A percentile compares a stretch with the other conserved stretches of the same genome.
Evolutionary conservation across 1,284 basidiomycete genomes (phyloP).

Genomic region (Fomitopsis schrenkii): DNA sequence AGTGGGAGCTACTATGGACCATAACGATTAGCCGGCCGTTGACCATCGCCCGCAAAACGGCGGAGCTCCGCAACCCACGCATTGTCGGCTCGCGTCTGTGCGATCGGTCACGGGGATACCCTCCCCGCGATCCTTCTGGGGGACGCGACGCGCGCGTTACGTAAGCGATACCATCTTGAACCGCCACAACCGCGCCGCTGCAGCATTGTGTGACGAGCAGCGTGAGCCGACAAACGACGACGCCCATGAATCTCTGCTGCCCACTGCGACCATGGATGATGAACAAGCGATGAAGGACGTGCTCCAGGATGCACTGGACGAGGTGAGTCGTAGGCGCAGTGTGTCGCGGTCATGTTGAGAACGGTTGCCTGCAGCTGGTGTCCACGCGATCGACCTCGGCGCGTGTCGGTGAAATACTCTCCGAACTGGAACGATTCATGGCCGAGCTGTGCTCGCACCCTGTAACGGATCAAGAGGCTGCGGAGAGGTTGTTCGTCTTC

Average conservation of each 20-base stretch:
- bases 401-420: conserved; percentile 47
- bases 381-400: conserved; percentile 53
- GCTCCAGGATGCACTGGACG: conserved; percentile 62
- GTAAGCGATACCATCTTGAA: background rate
- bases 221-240: background rate
- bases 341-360: conserved; percentile 4
- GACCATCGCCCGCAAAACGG: conserved; percentile 3
- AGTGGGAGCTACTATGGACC: background rate
- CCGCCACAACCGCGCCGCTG: background rate
- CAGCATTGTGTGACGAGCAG: background rate
- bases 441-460: conserved; percentile 46
- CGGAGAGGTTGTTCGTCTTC: conserved; percentile 49
- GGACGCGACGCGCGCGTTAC: conserved; percentile 4
- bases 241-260: conserved; percentile 1
- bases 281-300: conserved; percentile 33
- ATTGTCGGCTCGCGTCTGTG: background rate
- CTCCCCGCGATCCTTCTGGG: background rate
- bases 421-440: conserved; percentile 54
- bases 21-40: background rate
- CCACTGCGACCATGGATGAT: background rate
- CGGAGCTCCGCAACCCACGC: conserved; percentile 10
- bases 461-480: conserved; percentile 25
- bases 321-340: conserved; percentile 38
- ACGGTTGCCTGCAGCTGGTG: conserved; percentile 42
- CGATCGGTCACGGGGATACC: background rate